Percentiles rank a stretch among this genome's conserved stretches.
These are phyloP conservation scores for Nakazawaea ernobii DNA, from an alignment of 805 yeast genomes.

Conservation along the genomic window DNA sequence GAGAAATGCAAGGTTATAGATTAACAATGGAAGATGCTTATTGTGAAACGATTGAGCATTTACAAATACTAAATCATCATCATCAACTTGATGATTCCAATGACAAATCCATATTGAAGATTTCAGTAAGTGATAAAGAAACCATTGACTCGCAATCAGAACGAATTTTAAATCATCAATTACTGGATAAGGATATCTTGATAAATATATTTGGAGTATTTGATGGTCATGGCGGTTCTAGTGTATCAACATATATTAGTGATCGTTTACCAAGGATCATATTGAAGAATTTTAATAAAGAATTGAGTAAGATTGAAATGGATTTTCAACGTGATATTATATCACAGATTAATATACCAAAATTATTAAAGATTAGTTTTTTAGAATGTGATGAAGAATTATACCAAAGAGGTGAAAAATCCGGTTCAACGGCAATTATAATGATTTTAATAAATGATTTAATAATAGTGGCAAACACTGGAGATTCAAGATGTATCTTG, in stretches of 20 bases:
- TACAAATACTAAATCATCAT: background rate
- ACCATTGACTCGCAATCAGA: background rate
- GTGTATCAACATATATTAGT: conserved; percentile 50
- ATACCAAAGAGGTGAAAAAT: conserved; percentile 32
- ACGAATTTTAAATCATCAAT: background rate
- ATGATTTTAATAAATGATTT: conserved; percentile 36
- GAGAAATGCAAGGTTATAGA: conserved; percentile 77
- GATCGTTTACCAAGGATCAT: conserved; percentile 32
- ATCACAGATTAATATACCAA: conserved; percentile 21
- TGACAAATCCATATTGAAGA: background rate
- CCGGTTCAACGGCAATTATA: conserved; percentile 51
- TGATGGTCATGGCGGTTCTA: conserved; percentile 80
- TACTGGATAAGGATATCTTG: conserved; percentile 9
- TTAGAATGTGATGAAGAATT: conserved; percentile 39
- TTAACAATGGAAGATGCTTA: conserved; percentile 75
- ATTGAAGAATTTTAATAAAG: conserved; percentile 23
- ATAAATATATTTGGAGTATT: conserved; percentile 60
- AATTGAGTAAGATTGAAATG: conserved; percentile 1
- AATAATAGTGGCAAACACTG: conserved; percentile 60
- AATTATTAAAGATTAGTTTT: conserved; percentile 36
- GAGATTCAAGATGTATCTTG: conserved; percentile 68
- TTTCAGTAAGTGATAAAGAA: background rate
- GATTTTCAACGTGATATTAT: conserved; percentile 6
- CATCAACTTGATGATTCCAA: background rate
- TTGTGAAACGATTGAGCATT: conserved; percentile 25